Evolutionary conservation across 371 early-diverging fungal genomes (phyloP), one percentile per base, ranked within the genome.

Genomic region (Basidiobolus meristosporus): DNA sequence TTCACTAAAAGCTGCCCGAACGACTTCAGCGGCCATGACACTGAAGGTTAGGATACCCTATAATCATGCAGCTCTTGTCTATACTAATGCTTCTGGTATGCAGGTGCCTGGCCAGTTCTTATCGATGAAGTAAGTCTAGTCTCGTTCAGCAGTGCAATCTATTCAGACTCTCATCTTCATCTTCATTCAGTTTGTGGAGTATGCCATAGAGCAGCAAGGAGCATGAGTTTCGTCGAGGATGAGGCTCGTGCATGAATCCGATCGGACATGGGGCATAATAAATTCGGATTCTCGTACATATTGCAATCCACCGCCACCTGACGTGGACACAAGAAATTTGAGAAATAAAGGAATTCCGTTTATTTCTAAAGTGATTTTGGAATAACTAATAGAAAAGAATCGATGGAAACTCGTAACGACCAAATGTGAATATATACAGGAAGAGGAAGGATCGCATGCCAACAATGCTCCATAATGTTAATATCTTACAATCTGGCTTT

Each of bases 21-120:
- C 28, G 64, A 77, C 43, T 54, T 83, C 41, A 50, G 57, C 7
- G 66, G 65, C 30, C 73, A 84, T 51, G 85, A 84, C 45, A 57
- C 66, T 3, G 80, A 81, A 50, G 80, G 80, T 62, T 43, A 31
- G 34, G 28, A 16, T n/a, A 5, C 17, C 14, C 19, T 20, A n/a
- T n/a, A n/a, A n/a, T n/a, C n/a, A n/a, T n/a, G n/a, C n/a, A n/a
- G n/a, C n/a, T n/a, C n/a, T n/a, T n/a, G n/a, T n/a, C n/a, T n/a
- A n/a, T n/a, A n/a, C n/a, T n/a, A n/a, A n/a, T n/a, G n/a, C n/a
- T n/a, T 38, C 35, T 20, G 11, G 18, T 20, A 14, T 35, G 10
- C 43, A 54, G 61, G 64, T 18, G 82, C 85, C 35, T 85, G 85
- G 85, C 85, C 85, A 9, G 68, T 76, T 19, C 54, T 81, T 32